Base-by-base conservation (phyloP, 1,139 yeast genomes). In the Protomyces arabidopsidicola region DNA sequence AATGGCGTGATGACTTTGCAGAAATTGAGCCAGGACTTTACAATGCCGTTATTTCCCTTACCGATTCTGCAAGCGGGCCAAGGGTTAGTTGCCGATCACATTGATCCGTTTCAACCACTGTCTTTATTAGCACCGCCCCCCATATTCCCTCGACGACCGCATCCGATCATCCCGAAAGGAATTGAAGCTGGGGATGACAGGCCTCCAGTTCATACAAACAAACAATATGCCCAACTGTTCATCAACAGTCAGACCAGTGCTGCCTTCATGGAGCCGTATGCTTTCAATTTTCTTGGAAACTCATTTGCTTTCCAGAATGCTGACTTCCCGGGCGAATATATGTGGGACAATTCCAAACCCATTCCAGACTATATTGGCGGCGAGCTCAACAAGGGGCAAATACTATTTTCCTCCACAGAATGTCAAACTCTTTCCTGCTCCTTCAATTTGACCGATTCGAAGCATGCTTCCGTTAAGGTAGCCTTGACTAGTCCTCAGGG, bases 191-290 rank as follows among this genome's bases (percentile, higher is more conserved):
- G 54, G 8, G 31, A 18, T 24, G 16, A 10, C 22, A 10, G 16
- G n/a, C 48, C 48, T 9, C 69, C 74, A 2, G 72, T 80, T 66
- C 82, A 84, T 69, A 87, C 93, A 45, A 87, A 87, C 78, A 87
- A 86, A 74, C 87, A 86, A 75, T 86, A 82, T 73, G 81, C 82
- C 57, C 87, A 87, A 72, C 75, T 87, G 74, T 75, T 84, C 70
- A 75, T 86, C 45, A 84, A 76, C 38, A 75, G 74, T 54, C 88
- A 84, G 72, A 75, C 78, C 24, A 77, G 78, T 66, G 75, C 77
- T 10, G 78, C 79, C 12, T 78, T 74, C 63, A 78, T 86, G 16
- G 84, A 83, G 72, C 93, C 93, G 35, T 87, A 86, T 71, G 81
- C 83, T 1, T 71, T 85, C 64, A 84, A 81, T 78, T 84, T 81